A percentile compares a stretch with the other conserved stretches of the same genome.
phyloP scores from a whole-genome alignment of 106 monocot species.

The Allium fistulosum region DNA sequence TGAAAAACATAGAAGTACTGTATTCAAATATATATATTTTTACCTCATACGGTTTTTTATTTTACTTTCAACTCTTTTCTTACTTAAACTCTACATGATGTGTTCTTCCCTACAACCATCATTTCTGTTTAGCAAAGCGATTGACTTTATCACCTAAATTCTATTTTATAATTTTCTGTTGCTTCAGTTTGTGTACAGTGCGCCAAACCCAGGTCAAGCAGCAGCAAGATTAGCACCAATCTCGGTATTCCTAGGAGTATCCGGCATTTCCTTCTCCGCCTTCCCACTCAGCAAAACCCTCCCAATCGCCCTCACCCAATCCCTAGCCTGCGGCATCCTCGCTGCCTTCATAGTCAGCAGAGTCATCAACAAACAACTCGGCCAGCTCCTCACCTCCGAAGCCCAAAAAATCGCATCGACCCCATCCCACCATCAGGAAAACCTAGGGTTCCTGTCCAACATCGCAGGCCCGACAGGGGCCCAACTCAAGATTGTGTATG shows the following conservation, averaged over 20 bases:
- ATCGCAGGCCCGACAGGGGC: constrained; percentile 86
- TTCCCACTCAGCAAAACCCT: constrained; percentile 73
- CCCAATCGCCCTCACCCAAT: constrained; percentile 45
- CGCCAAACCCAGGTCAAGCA: constrained; percentile 89
- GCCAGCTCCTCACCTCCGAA: constrained; percentile 68
- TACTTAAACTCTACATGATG: no score
- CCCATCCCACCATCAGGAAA: constrained; percentile 11
- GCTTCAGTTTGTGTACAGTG: constrained; percentile 90
- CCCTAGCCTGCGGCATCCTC: constrained; percentile 44
- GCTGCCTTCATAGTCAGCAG: constrained; percentile 43
- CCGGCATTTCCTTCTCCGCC: constrained; percentile 78
- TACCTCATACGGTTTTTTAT: no score
- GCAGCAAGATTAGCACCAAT: constrained; percentile 86
- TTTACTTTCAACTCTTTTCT: no score
- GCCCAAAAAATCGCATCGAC: constrained; percentile 23
- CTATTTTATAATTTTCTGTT: neutral
- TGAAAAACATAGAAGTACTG: no score
- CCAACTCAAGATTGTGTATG: constrained; percentile 90
- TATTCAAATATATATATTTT: no score
- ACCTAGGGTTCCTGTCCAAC: constrained; percentile 54
- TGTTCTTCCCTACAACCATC: no score
- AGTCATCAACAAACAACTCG: constrained; percentile 80
- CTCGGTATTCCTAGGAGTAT: constrained; percentile 73
- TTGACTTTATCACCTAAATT: no score
- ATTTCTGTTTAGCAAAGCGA: no score